Percentiles rank a stretch among this genome's conserved stretches.
These are phyloP conservation scores for Aureobasidium sp. DNA, from an alignment of 2,329 filamentous ascomycete species.

Conservation along the genomic window DNA sequence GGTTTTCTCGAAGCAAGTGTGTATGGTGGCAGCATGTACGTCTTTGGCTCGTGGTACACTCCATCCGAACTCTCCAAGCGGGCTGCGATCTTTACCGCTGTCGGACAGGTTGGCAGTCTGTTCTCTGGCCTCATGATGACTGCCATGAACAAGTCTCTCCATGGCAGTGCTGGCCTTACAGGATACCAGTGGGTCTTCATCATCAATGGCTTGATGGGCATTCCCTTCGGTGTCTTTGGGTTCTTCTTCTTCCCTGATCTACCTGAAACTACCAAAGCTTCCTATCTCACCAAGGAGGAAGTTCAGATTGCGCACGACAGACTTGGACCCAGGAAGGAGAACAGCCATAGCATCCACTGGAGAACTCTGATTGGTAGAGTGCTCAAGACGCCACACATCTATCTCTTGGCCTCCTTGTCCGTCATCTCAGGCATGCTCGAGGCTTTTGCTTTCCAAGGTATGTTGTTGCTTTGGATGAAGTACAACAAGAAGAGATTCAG, in stretches of 20 bases:
- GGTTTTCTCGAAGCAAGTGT: conserved; percentile 45
- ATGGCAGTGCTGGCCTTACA: conserved; percentile 41
- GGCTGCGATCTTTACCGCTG: conserved; percentile 52
- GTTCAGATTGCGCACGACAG: not conserved
- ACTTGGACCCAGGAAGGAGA: not conserved
- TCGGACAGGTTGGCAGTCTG: conserved; percentile 52
- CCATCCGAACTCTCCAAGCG: conserved; percentile 52
- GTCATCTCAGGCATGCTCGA: conserved; percentile 29
- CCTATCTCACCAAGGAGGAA: conserved; percentile 3
- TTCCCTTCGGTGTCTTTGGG: conserved; percentile 47
- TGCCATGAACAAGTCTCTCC: conserved; percentile 35
- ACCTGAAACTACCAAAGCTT: conserved; percentile 27
- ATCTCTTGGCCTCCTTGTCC: conserved; percentile 33
- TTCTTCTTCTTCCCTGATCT: conserved; percentile 47
- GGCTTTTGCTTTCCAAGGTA: conserved; percentile 22
- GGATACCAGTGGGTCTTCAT: conserved; percentile 53
- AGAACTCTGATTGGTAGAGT: not conserved
- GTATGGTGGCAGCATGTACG: conserved; percentile 35
- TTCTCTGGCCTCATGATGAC: conserved; percentile 55
- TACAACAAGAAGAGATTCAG: conserved; percentile 24
- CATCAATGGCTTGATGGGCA: conserved; percentile 48
- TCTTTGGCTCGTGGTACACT: conserved; percentile 52
- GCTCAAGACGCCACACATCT: conserved; percentile 19
- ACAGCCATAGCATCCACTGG: not conserved
- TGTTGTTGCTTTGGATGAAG: conserved; percentile 26